A percentile compares a stretch with the other conserved stretches of the same genome.
These are phyloP conservation scores for Aureobasidium sp. DNA, from an alignment of 2,329 filamentous ascomycete genomes.

Conservation along the genomic window DNA sequence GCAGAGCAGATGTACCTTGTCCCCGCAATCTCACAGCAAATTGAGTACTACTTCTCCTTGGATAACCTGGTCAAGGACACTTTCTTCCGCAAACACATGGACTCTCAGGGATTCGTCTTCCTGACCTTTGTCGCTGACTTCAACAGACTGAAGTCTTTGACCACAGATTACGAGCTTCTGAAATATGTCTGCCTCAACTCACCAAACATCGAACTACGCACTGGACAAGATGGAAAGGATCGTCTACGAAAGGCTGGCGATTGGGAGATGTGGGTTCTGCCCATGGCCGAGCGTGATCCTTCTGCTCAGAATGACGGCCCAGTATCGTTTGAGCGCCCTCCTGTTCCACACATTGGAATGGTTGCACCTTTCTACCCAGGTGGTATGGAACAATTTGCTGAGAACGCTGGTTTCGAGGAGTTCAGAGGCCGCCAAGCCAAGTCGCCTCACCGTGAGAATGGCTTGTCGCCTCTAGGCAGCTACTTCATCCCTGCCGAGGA, in stretches of 20 bases:
- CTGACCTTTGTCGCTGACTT: constrained; percentile 75
- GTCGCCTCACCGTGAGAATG: constrained; percentile 23
- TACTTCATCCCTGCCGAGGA: constrained; percentile 14
- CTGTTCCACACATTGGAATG: constrained; percentile 28
- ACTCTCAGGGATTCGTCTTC: constrained; percentile 84
- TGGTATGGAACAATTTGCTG: constrained; percentile 12
- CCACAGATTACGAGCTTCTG: constrained; percentile 63
- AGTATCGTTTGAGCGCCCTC: constrained; percentile 33
- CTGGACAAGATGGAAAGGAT: constrained; percentile 69
- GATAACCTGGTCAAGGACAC: constrained; percentile 93
- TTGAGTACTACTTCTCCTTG: constrained; percentile 92
- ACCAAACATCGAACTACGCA: constrained; percentile 61
- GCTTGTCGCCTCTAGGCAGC: constrained; percentile 15
- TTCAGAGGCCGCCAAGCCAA: constrained; percentile 17
- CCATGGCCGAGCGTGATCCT: constrained; percentile 60
- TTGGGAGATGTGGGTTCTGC: constrained; percentile 74
- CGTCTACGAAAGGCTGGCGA: constrained; percentile 64
- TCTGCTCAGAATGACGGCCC: constrained; percentile 67
- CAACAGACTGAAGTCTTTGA: constrained; percentile 69
- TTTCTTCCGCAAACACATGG: constrained; percentile 84
- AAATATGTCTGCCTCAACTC: constrained; percentile 68
- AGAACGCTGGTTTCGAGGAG: constrained; percentile 12
- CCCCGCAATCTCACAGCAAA: constrained; percentile 50
- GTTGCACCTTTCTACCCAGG: constrained; percentile 16
- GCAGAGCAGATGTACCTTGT: constrained; percentile 49